These are phyloP conservation scores for Beauveria australis DNA, from an alignment of 2,329 filamentous ascomycete genomes.

Conservation along the genomic window DNA sequence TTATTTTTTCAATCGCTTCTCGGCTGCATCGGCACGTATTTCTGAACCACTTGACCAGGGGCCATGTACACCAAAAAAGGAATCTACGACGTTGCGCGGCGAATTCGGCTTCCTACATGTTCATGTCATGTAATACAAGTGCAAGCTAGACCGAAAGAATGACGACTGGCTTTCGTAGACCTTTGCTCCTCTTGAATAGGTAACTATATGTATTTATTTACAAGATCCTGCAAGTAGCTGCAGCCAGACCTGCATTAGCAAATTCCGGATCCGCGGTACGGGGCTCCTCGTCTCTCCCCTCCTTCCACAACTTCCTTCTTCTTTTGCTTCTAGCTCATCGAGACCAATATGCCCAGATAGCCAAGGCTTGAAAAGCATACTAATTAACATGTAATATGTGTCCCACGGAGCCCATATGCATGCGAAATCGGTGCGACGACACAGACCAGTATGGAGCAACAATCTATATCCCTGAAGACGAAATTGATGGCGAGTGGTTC, in stretches of 20 bases:
- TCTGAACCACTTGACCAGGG: not conserved
- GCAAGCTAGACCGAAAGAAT: not conserved
- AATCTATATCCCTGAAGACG: no score
- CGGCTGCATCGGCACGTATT: not conserved
- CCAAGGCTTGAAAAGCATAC: not conserved
- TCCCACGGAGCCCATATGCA: not conserved
- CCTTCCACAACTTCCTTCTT: not conserved
- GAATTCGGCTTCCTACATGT: not conserved
- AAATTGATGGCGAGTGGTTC: no score
- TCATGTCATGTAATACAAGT: not conserved
- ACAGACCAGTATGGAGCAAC: no score
- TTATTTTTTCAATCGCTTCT: not conserved
- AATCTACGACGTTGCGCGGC: not conserved
- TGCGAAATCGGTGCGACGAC: not conserved
- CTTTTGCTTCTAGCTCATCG: not conserved
- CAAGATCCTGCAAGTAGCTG: not conserved
- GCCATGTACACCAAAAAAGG: not conserved
- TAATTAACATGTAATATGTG: not conserved
- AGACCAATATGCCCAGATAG: not conserved
- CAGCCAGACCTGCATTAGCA: not conserved
- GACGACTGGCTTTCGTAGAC: not conserved
- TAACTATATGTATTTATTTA: not conserved
- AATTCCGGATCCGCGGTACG: constrained; percentile 1
- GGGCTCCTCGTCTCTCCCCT: not conserved
- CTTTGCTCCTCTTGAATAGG: no score